Percentiles rank a stretch among this genome's conserved stretches.
These are phyloP conservation scores for Penicillium longicatenatum DNA, from an alignment of 495 filamentous ascomycete genomes.

Conservation along the genomic window DNA sequence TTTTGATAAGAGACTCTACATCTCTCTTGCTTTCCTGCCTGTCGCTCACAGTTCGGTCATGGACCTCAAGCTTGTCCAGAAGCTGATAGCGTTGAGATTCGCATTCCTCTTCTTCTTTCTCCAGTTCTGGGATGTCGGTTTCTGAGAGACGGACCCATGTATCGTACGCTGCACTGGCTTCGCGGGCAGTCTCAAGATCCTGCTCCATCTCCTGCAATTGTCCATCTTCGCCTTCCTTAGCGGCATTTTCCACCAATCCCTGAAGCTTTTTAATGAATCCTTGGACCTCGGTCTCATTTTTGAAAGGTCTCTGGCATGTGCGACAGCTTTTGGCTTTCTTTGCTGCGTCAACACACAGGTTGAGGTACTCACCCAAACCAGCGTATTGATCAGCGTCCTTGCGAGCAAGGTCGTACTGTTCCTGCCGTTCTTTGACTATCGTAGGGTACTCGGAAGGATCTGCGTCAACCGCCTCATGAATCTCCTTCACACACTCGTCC, in stretches of 20 bases:
- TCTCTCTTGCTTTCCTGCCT: constrained; percentile 68
- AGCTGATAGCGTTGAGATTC: constrained; percentile 59
- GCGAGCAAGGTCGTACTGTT: constrained; percentile 59
- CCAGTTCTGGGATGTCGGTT: constrained; percentile 69
- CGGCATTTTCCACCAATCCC: constrained; percentile 56
- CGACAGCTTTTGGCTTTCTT: constrained; percentile 66
- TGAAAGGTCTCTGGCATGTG: constrained; percentile 68
- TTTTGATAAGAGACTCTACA: constrained; percentile 71
- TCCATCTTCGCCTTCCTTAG: constrained; percentile 53
- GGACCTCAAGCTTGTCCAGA: constrained; percentile 66
- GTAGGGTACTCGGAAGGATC: constrained; percentile 57
- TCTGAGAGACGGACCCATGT: constrained; percentile 66
- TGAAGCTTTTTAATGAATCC: constrained; percentile 62
- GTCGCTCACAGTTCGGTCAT: constrained; percentile 69
- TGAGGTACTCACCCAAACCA: constrained; percentile 64
- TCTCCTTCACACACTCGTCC: constrained; percentile 54
- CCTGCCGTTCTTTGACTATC: constrained; percentile 57
- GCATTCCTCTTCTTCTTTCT: constrained; percentile 59
- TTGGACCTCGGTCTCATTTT: constrained; percentile 57
- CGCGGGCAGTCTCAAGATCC: constrained; percentile 57
- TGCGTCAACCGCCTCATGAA: constrained; percentile 51
- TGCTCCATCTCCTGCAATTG: constrained; percentile 54
- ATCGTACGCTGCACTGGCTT: constrained; percentile 68
- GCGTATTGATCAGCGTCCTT: constrained; percentile 64
- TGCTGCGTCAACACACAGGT: constrained; percentile 57